Evolutionary conservation across 768 basidiomycete species (phyloP).

Genomic region (Boletellus ananiceps): DNA sequence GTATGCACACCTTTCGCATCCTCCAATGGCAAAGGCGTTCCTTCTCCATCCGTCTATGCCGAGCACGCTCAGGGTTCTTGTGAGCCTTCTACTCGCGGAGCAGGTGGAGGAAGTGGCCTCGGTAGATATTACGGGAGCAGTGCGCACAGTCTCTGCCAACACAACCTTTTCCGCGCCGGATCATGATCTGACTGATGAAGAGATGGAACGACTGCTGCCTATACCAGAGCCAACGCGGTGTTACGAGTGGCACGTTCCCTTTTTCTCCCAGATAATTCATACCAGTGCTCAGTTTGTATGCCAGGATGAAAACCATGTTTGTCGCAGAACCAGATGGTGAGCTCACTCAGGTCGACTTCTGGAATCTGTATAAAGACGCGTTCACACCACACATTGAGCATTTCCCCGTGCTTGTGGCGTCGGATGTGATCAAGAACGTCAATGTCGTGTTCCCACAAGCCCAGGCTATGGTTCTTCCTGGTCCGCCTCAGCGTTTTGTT

Average conservation of each 20-base stretch:
- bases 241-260: constrained; percentile 64
- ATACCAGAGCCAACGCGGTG: constrained; percentile 74
- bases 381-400: constrained; percentile 60
- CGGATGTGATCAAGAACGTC: constrained; percentile 94
- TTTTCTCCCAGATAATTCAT: not conserved
- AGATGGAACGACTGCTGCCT: constrained; percentile 53
- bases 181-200: constrained; percentile 69
- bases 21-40: constrained; percentile 73
- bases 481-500: constrained; percentile 71
- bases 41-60: constrained; percentile 68
- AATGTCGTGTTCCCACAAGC: constrained; percentile 81
- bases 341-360: constrained; percentile 91
- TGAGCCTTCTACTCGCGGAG: constrained; percentile 62
- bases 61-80: constrained; percentile 61
- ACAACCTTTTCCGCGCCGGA: constrained; percentile 43
- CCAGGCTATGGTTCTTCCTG: constrained; percentile 79
- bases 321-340: constrained; percentile 70
- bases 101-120: constrained; percentile 66
- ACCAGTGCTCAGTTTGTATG: constrained; percentile 10
- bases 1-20: constrained; percentile 69
- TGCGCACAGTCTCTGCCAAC: constrained; percentile 56
- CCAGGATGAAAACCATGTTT: constrained; percentile 92
- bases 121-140: constrained; percentile 55
- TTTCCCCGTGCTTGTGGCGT: constrained; percentile 68
- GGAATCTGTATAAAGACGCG: constrained; percentile 86